phyloP scores from a whole-genome alignment of 1,284 basidiomycete species.

The Phellopilus nigrolimitatus region DNA sequence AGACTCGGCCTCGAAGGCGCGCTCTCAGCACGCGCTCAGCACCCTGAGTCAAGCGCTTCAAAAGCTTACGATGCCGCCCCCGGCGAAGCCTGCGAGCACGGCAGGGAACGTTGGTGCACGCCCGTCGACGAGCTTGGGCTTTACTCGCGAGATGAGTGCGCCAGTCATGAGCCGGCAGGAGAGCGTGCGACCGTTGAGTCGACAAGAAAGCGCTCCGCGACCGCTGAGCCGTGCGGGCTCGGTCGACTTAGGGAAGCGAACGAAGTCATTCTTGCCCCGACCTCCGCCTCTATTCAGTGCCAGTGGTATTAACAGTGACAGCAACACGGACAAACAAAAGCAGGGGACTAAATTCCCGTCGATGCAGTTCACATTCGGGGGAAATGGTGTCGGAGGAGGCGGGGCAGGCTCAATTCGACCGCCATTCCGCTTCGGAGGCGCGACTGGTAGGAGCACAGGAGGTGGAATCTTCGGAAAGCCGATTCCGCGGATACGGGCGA shows the following conservation, averaged over 20 bases:
- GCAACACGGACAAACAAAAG: not conserved
- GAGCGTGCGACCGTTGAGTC: not conserved
- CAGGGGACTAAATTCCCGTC: not conserved
- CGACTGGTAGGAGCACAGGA: not conserved
- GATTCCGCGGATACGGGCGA: constrained; percentile 38
- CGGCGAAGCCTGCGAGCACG: constrained; percentile 13
- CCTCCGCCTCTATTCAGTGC: constrained; percentile 6
- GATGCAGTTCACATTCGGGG: not conserved
- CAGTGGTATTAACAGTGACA: not conserved
- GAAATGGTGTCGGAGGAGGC: not conserved
- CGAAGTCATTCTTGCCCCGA: constrained; percentile 9
- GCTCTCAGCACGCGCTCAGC: constrained; percentile 8
- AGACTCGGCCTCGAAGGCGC: constrained; percentile 10
- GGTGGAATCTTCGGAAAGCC: constrained; percentile 10
- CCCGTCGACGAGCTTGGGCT: constrained; percentile 19
- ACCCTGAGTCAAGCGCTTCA: constrained; percentile 15
- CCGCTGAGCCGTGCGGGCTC: constrained; percentile 13
- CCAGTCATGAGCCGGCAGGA: not conserved
- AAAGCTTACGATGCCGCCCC: constrained; percentile 19
- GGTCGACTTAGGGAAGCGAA: not conserved
- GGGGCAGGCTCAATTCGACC: not conserved
- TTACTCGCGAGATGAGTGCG: constrained; percentile 14
- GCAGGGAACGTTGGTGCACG: not conserved
- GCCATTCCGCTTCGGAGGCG: not conserved
- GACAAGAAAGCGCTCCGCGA: not conserved